Base-by-base conservation (phyloP, 1,284 basidiomycete genomes). In the Microbotryum silenes-acaulis region DNA sequence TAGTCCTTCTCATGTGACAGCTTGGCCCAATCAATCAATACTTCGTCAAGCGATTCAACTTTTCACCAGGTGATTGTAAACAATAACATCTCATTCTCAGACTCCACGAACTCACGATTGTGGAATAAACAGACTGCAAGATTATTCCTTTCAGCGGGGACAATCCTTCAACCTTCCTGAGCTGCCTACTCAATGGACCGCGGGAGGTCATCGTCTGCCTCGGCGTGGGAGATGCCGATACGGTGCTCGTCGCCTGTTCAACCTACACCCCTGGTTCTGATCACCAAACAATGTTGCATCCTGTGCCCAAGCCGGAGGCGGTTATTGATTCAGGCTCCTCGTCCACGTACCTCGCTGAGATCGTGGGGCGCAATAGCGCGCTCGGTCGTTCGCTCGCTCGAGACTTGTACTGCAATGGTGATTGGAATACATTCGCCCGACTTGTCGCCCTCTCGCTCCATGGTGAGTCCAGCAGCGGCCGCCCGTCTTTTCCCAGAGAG, bases 341-440 rank as follows among this genome's bases (percentile, higher is more conserved):
- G 27, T 18, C 60, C 14, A 50, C 31, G 18, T 65, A 60, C 21
- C 44, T 64, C 7, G 61, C 64, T 8, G 48, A 59, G 29, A 46
- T 70, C 64, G 56, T 66, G 60, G 54, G 63, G 59, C 16, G 33
- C 23, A 89, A 89, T 72, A 86, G 86, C 10, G 88, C 89, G 70
- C 83, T 88, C n/a, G 87, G 87, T 9, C 82, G 88, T 51, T 85
- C 86, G 1, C 80, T 90, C 31, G 86, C 88, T 27, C 83, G 88
- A 61, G 88, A 90, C 70, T 86, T 89, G 85, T 90, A 91, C 73
- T 89, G 87, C 49, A 90, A 90, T 75, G 88, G 85, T 61, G 23
- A 54, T 31, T 91, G 88, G 88, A 87, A 85, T 71, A 87, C 87
- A 5, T 90, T 90, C 69, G 86, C 88, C 73, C 82, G 88, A 21